Base-by-base conservation (phyloP, 352 stramenopile genomes). In the Globisporangium uncinulatum region DNA sequence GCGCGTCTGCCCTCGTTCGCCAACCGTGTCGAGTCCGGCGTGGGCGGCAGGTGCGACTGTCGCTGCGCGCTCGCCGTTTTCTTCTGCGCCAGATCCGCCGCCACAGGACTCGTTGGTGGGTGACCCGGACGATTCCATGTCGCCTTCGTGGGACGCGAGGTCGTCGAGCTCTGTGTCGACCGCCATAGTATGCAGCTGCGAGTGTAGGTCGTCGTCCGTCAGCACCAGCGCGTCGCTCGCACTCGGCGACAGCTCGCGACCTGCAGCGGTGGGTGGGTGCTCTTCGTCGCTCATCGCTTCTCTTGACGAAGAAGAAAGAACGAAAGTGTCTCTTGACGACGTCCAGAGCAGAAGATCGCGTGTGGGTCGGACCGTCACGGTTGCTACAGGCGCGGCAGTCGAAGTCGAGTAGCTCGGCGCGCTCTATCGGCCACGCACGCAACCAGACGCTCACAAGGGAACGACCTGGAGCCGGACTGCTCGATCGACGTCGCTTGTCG, bases 21-120 rank as follows among this genome's bases (percentile, higher is more conserved):
- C 44, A 1, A 43, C 31, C 8, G 31, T 44, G 5, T 29, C 44
- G n/a, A 57, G 24, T 9, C 14, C 6, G 6, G 31, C 54, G 21
- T 29, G 24, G 24, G 24, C 19, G 11, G 42, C 21, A 10, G 44
- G 62, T 10, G 57, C 46, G 32, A 63, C 57, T 1, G 44, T 57
- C 17, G 57, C 57, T 11, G 43, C 57, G 37, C 50, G 48, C 56
- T 62, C 56, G 31, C 56, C 56, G 13, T 62, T 62, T 49, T 62
- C 55, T 50, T 61, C 55, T 0, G 37, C 55, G 5, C 55, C 55
- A 3, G 55, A 61, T 6, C 29, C 49, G 19, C 55, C 55, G 41
- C 48, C 57, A 42, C 43, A 57, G 20, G 43, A 58, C 14, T 53
- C 57, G 45, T 63, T 63, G 10, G 57, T 58, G 3, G 51, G 43